Base-by-base conservation (phyloP, 1,139 yeast species). In the Kluyveromyces sp. region DNA sequence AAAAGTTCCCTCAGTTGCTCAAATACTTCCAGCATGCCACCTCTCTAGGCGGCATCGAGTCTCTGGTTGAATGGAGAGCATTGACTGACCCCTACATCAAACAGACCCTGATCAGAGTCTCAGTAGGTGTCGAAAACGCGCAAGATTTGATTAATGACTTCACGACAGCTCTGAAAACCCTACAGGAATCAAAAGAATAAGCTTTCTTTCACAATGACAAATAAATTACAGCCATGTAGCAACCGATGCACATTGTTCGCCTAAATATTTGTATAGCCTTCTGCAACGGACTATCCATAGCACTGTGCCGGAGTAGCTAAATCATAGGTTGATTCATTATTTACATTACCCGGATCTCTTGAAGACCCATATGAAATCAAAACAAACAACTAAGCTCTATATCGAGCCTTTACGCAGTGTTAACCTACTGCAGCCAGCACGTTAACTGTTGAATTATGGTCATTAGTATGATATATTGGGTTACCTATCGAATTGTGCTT, bases 21-120 rank as follows among this genome's bases (percentile, higher is more conserved):
- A 75, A 79, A 53, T 74, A 75, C 49, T 87, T 88, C 67, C 80
- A 80, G 50, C 96, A 89, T 64, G 95, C 96, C 2, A 88, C 96
- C 0, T 85, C 95, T 4, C 70, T 89, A 26, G 96, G 96, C 33
- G 95, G 96, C n/a, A 86, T 84, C 4, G 96, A 89, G 62, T 83
- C 94, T 44, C 70, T 88, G 55, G 78, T 88, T 48, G 96, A 89
- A 64, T 87, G 96, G 95, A 76, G 96, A 58, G 82, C 87, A 1
- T 60, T 88, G 66, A 73, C 85, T 40, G 96, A 87, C 57, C 61
- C 72, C 1, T 56, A 65, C 2, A 80, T 79, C 12, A 66, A 74
- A 31, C 73, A 75, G 20, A 71, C 74, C 1, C 62, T 87, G 33
- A 64, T 88, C 39, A 74, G 96, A 60, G 66, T 88, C 3, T 83